phyloP scores from a whole-genome alignment of 2,329 filamentous ascomycete species.

The Aureobasidium mangrovei region DNA sequence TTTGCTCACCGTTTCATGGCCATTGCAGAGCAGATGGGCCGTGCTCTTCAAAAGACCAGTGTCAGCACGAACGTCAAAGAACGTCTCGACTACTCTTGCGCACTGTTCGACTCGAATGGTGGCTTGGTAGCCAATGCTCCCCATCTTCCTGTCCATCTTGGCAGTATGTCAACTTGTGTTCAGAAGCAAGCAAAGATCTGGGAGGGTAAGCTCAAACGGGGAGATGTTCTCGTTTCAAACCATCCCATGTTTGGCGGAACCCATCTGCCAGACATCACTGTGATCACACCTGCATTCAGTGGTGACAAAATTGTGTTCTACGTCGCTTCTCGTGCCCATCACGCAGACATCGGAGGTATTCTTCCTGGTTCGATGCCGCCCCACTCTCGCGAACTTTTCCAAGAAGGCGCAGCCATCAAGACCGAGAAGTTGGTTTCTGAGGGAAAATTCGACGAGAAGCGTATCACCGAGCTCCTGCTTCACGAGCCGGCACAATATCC shows the following conservation, averaged over 20 bases:
- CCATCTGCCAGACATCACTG: conserved; percentile 74
- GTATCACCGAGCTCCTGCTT: conserved; percentile 59
- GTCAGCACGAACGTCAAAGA: conserved; percentile 77
- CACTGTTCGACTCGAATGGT: conserved; percentile 67
- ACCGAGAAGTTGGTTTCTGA: conserved; percentile 62
- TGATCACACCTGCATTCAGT: conserved; percentile 70
- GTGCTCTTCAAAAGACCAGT: conserved; percentile 69
- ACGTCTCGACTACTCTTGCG: conserved; percentile 73
- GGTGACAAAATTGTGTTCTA: conserved; percentile 72
- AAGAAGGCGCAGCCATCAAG: conserved; percentile 50
- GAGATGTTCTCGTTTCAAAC: conserved; percentile 76
- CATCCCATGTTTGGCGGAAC: conserved; percentile 79
- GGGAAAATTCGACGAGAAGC: conserved; percentile 68
- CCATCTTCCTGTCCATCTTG: conserved; percentile 72
- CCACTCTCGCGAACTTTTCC: conserved; percentile 52
- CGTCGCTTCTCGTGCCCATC: conserved; percentile 70
- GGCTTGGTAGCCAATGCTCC: conserved; percentile 70
- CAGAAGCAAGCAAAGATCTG: conserved; percentile 71
- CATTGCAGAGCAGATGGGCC: conserved; percentile 77
- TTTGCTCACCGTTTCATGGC: conserved; percentile 80
- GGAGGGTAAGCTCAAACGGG: conserved; percentile 66
- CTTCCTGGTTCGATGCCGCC: conserved; percentile 77
- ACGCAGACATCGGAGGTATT: conserved; percentile 78
- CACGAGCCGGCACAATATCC: conserved; percentile 65
- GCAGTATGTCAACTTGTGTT: conserved; percentile 79